Conservation (phyloP, 1,139 yeast genomes). For the Meyerozyma carpophila region DNA sequence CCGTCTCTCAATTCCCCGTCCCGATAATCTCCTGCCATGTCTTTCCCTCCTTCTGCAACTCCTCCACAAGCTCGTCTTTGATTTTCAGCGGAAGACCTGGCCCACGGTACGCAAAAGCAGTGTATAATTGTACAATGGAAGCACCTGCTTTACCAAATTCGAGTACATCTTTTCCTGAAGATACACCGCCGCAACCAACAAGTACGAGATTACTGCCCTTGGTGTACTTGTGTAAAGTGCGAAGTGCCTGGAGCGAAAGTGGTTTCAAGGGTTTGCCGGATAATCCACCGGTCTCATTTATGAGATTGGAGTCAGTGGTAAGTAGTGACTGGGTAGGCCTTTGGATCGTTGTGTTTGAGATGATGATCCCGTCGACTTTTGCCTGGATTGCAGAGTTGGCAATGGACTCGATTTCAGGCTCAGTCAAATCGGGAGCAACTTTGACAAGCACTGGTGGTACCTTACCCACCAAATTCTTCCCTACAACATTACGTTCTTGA, state of each 20-base stretch:
- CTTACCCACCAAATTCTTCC: constrained; percentile 32
- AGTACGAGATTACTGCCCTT: constrained; percentile 68
- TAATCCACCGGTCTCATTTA: constrained; percentile 74
- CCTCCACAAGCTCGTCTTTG: constrained; percentile 66
- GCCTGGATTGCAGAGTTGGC: constrained; percentile 76
- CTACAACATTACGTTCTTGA: constrained; percentile 47
- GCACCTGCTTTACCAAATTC: constrained; percentile 96
- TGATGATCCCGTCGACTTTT: constrained; percentile 83
- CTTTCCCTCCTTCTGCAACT: constrained; percentile 67
- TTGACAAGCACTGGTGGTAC: constrained; percentile 81
- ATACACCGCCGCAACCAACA: constrained; percentile 93
- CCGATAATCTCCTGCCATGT: constrained; percentile 81
- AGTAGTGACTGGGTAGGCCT: constrained; percentile 55
- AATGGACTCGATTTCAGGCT: constrained; percentile 75
- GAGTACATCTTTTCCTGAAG: constrained; percentile 77
- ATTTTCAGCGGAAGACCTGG: constrained; percentile 81
- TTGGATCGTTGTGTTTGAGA: constrained; percentile 86
- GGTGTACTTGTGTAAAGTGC: constrained; percentile 64
- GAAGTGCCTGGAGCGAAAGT: constrained; percentile 64
- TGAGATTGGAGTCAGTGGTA: constrained; percentile 38
- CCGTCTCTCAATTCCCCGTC: constrained; percentile 4
- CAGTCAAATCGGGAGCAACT: constrained; percentile 88
- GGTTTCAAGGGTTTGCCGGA: constrained; percentile 93
- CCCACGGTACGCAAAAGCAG: constrained; percentile 89
- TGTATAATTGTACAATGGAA: constrained; percentile 75